Base-by-base conservation (phyloP, 495 filamentous ascomycete species). In the Penicillium samsonianum region DNA sequence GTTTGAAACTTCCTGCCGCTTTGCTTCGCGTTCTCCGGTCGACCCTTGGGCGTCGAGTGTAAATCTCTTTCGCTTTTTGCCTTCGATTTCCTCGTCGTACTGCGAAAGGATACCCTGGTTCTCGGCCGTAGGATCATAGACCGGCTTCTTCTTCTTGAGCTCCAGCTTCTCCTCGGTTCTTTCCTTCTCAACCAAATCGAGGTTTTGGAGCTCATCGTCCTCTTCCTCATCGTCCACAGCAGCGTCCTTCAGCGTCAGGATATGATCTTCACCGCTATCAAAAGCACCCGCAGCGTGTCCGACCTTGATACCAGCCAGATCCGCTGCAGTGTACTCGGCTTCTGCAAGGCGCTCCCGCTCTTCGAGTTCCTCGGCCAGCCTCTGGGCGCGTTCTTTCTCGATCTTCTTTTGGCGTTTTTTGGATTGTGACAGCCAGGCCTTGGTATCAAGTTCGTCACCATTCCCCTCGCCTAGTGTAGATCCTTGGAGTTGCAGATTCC, bases 351-450 rank as follows among this genome's bases (percentile, higher is more conserved):
- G 72, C 55, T 87, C 84, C 4, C 82, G 78, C 70, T 87, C 86
- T 23, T 83, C 89, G 22, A 91, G 70, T 72, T 96, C 91, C 67
- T 90, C 82, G 50, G 87, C 89, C 42, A 85, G 72, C 71, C 89
- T 90, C 65, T 83, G 79, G 47, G 84, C 84, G 42, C 82, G 76
- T 53, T 87, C 88, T 63, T 92, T 88, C 58, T 87, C 87, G 41
- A 96, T 87, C 77, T 93, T 88, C 80, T 92, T 96, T 69, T 92
- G 87, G 14, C 90, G 76, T 77, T 95, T 97, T 78, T 96, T 97
- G 67, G 90, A 84, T 61, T 86, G 86, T 64, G 87, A 80, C 55
- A 98, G 68, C 93, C 93, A 98, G 2, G 86, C 78, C 63, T 86
- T 88, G 42, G 93, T 88, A 67, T 96, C 91, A 17, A 92, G 54